phyloP scores from a whole-genome alignment of 2,329 filamentous ascomycete genomes.

The Xenosphaeropsis pyriputrescens region DNA sequence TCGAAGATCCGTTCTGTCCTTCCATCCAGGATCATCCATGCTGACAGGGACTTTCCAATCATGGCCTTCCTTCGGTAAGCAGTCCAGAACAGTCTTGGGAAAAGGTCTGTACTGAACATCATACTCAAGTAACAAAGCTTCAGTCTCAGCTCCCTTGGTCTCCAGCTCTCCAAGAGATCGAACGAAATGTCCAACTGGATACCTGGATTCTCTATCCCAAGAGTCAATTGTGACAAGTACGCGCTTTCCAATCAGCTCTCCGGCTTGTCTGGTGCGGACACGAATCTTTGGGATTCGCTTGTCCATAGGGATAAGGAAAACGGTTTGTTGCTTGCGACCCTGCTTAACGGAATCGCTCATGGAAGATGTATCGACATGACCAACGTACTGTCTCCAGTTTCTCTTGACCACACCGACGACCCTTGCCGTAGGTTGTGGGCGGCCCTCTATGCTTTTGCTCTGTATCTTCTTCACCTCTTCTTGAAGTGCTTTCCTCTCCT shows the following conservation, averaged over 20 bases:
- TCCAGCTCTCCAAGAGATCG: constrained; percentile 86
- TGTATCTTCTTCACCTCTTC: constrained; percentile 85
- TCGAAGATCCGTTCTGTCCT: constrained; percentile 68
- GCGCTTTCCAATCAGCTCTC: constrained; percentile 78
- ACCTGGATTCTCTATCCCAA: constrained; percentile 87
- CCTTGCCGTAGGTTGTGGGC: constrained; percentile 77
- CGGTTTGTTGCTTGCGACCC: constrained; percentile 75
- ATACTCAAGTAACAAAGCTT: constrained; percentile 84
- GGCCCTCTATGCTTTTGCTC: constrained; percentile 58
- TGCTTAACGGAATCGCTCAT: constrained; percentile 59
- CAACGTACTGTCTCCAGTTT: constrained; percentile 97
- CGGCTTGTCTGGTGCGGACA: constrained; percentile 78
- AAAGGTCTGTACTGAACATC: constrained; percentile 97
- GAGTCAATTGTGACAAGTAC: constrained; percentile 87
- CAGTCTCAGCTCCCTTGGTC: constrained; percentile 94
- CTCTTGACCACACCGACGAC: constrained; percentile 88
- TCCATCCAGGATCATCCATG: constrained; percentile 74
- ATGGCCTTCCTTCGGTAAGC: constrained; percentile 79
- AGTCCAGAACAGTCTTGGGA: constrained; percentile 88
- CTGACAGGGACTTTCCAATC: constrained; percentile 83
- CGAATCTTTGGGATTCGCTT: constrained; percentile 95
- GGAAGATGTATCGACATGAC: constrained; percentile 81
- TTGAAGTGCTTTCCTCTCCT: constrained; percentile 73
- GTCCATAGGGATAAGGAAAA: constrained; percentile 96
- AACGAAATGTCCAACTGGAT: constrained; percentile 87